phyloP scores from a whole-genome alignment of 768 basidiomycete species.

The Tulasnella sp. region DNA sequence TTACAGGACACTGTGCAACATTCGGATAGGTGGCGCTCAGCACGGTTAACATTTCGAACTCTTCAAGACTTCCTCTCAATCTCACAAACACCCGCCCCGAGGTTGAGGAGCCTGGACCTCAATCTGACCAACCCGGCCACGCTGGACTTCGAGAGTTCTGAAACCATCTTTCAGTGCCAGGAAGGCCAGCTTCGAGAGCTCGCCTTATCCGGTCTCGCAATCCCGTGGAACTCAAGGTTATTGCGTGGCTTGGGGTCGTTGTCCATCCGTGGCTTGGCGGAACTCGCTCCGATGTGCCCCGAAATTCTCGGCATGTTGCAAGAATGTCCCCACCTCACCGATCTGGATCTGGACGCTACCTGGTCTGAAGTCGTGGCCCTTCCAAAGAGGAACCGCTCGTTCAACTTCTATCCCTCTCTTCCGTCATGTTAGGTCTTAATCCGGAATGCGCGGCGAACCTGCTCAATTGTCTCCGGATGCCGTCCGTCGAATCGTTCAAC shows the following conservation, averaged over 20 bases:
- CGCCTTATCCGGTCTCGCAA: not conserved
- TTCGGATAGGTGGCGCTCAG: not conserved
- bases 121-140: no score
- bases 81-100: not conserved
- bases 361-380: not conserved
- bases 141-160: not conserved
- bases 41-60: not conserved
- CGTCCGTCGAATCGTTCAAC: no score
- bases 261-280: not conserved
- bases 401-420: no score
- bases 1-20: not conserved
- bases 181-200: not conserved
- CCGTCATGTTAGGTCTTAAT: no score
- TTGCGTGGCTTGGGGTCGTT: not conserved
- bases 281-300: not conserved
- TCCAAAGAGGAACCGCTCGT: no score
- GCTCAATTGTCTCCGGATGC: no score
- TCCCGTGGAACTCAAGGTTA: not conserved
- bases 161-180: not conserved
- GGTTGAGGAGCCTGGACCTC: not conserved
- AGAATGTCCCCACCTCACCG: not conserved
- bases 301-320: not conserved
- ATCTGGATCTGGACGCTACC: not conserved
- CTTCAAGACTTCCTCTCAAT: not conserved
- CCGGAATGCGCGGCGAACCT: no score